Evolutionary conservation across 768 basidiomycete genomes (phyloP), one percentile per base, ranked within the genome.

Genomic region (Auricularia auricula-judae): DNA sequence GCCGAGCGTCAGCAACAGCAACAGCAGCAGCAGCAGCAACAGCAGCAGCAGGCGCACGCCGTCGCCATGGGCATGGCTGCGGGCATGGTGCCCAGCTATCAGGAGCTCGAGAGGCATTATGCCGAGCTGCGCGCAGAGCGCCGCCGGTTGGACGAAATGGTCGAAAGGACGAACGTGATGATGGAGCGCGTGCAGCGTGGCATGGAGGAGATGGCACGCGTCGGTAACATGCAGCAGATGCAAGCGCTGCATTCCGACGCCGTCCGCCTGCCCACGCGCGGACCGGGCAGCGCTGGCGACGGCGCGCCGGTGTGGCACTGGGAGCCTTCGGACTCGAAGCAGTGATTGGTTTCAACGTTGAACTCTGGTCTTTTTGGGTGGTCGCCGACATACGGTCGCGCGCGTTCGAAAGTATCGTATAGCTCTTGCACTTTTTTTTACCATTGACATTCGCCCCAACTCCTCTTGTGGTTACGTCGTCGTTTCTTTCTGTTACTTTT

Each of bases 81-180:
- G 8, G 56, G 23, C 42, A 34, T 47, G 59, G 62, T 82, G 16
- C 82, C 82, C 60, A 84, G 83, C 16, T 69, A 81, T 62, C 70
- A 70, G 5, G 91, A 93, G 67, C 75, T 93, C 67, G 87, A 87
- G 73, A 77, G 84, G 64, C 91, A 92, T 72, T 91, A 89, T 69
- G 69, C 75, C 21, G 81, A 86, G 69, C 78, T 93, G 63, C 74
- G 76, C 3, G 84, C 86, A 69, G 81, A 88, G 71, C 84, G 84
- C 74, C 77, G 76, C 70, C 76, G 80, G 72, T 77, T 88, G 76
- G 83, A 90, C 74, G 89, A 89, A 71, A 80, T 93, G 84, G 74
- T 91, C 65, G 82, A 86, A 68, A 82, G 80, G 75, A 93, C 90
- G 69, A 87, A 91, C 63, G 75, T 81, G 72, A 74, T 93, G 76